A percentile compares a stretch with the other conserved stretches of the same genome.
These are phyloP conservation scores for Metschnikowia cerradonensis DNA, from an alignment of 805 yeast genomes.

Conservation along the genomic window DNA sequence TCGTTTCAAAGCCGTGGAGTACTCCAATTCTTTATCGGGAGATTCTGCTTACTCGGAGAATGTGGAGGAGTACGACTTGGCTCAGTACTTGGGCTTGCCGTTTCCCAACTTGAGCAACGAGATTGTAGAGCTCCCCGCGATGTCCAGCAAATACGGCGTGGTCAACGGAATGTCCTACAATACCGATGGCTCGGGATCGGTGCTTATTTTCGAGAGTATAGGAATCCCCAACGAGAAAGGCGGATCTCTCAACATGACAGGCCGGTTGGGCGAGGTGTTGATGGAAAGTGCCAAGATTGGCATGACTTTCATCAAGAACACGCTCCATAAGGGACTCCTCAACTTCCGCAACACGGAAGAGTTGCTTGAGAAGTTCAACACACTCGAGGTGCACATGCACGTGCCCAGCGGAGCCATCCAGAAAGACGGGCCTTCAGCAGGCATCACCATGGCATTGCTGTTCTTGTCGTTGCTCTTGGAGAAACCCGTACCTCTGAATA, in stretches of 20 bases:
- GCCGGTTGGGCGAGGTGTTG: conserved; percentile 76
- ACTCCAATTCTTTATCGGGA: conserved; percentile 30
- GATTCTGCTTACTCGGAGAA: conserved; percentile 28
- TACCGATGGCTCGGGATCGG: conserved; percentile 81
- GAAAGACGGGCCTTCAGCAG: conserved; percentile 50
- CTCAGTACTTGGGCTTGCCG: conserved; percentile 68
- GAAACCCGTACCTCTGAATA: conserved; percentile 40
- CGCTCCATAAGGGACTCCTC: conserved; percentile 34
- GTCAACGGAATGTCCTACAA: conserved; percentile 88
- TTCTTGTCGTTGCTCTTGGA: conserved; percentile 41
- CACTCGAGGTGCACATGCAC: conserved; percentile 53
- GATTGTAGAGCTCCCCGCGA: conserved; percentile 35
- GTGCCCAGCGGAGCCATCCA: conserved; percentile 47
- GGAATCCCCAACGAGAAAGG: conserved; percentile 48
- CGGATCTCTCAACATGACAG: conserved; percentile 59
- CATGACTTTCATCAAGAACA: conserved; percentile 62
- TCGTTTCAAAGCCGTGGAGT: conserved; percentile 77
- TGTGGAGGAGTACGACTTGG: conserved; percentile 53
- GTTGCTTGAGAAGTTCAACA: conserved; percentile 43
- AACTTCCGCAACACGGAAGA: conserved; percentile 28
- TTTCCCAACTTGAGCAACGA: conserved; percentile 36
- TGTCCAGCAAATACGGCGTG: conserved; percentile 59
- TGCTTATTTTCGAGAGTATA: conserved; percentile 73
- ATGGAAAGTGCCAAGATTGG: conserved; percentile 82
- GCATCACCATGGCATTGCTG: conserved; percentile 47